Conservation (phyloP, 768 basidiomycete species). For the Multifurca ochricompacta region DNA sequence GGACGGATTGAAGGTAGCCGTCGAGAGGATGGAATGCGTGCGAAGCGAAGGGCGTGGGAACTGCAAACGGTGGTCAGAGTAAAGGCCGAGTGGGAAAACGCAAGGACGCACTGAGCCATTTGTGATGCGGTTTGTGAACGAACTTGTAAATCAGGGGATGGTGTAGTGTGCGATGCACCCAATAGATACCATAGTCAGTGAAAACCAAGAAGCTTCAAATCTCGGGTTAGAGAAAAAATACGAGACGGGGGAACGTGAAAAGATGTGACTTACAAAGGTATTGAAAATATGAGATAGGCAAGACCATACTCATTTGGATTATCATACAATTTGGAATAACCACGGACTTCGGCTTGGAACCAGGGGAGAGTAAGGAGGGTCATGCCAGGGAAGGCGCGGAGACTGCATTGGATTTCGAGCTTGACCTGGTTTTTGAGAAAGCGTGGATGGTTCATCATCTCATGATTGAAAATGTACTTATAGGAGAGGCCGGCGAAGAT, state of each 20-base stretch:
- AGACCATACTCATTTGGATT: conserved; percentile 74
- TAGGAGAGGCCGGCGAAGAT: conserved; percentile 81
- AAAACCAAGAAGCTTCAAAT: conserved; percentile 61
- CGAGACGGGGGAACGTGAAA: not conserved
- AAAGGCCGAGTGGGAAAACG: not conserved
- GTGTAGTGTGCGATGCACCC: conserved; percentile 91
- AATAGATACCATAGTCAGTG: conserved; percentile 93
- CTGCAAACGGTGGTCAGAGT: conserved; percentile 32
- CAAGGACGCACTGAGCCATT: conserved; percentile 79
- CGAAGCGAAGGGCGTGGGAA: conserved; percentile 95
- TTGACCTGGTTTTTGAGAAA: conserved; percentile 85
- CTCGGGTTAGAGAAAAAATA: conserved; percentile 7
- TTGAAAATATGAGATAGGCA: conserved; percentile 57
- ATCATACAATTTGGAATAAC: conserved; percentile 73
- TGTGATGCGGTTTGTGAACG: conserved; percentile 97
- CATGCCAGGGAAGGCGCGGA: conserved; percentile 79
- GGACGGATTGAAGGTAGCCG: conserved; percentile 88
- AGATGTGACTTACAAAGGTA: conserved; percentile 48
- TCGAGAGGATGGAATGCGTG: conserved; percentile 97
- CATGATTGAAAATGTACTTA: conserved; percentile 83
- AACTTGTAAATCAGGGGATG: conserved; percentile 80
- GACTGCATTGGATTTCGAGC: conserved; percentile 66
- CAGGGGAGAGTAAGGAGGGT: conserved; percentile 81
- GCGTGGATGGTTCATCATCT: conserved; percentile 91
- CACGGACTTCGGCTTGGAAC: conserved; percentile 90